Base-by-base conservation (phyloP, 345 rosid genomes). In the Eucalyptus victrix region DNA sequence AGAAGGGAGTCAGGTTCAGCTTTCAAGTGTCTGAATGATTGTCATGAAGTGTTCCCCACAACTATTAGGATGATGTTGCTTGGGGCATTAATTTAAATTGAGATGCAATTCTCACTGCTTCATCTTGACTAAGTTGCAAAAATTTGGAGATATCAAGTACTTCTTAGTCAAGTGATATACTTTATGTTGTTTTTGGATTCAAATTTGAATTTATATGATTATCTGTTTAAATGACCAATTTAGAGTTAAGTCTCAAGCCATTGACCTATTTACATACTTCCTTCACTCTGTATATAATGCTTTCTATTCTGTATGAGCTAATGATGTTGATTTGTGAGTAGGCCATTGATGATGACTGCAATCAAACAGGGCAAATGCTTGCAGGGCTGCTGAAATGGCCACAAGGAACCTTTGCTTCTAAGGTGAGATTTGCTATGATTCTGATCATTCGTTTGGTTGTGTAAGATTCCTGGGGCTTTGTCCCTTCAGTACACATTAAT, bases 341-440 rank as follows among this genome's bases (percentile, higher is more conserved):
- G 99, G 98, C 99, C n/a, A 96, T 97, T 91, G 99, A 97, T 92
- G 97, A 97, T 94, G 99, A 97, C 58, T 97, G 98, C 92, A 97
- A 97, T 93, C 99, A 97, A 93, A 97, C 99, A 45, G 99, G 99
- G 89, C 99, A 97, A 91, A 97, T 97, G 99, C 94, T 97, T 86
- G 99, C 99, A 11, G 99, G 98, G 65, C 93, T 97, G 91, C 97
- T 97, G 53, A 94, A 93, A 90, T 97, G 99, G 99, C 97, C 99
- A 72, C 99, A 97, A 89, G 99, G 97, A 87, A 97, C 99, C 30
- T 97, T 97, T 95, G 98, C 97, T 89, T 97, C 99, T 3, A 96
- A 97, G 99, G 99, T 96, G 88, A 89, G 92, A 93, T 80, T 37
- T 32, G 86, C 87, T 51, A 17, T 32, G 26, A 47, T n/a, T 51